Evolutionary conservation across 305 asterid species (phyloP), one percentile per base, ranked within the genome.

Genomic region (Fraxinus paxiana): DNA sequence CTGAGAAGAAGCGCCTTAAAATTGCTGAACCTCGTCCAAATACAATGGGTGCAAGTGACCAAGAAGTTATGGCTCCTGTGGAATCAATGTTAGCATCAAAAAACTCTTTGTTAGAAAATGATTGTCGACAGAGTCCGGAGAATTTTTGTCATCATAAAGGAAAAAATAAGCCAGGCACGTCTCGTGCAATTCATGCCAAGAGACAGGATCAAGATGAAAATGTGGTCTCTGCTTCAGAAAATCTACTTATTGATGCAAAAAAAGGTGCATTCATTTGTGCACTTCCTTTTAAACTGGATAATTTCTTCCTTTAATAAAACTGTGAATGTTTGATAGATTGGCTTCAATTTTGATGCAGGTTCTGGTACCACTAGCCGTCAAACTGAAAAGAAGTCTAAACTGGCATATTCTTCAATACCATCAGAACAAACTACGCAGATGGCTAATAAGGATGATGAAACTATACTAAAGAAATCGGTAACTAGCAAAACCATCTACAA

Each of bases 1-100:
- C 90, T 24, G 70, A 63, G 20, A 84, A 84, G 79, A 89, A 89
- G 85, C 90, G 88, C 63, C 85, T 35, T 38, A 89, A 78, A 86
- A 54, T 80, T 22, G 30, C 80, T 77, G 86, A 82, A 80, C 54
- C 48, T 22, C 72, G 46, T 75, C 48, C 81, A 74, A 81, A 79
- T 31, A 67, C 48, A 46, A 76, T 77, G 63, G 56, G 17, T 31
- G 22, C 73, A 48, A 82, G 77, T 46, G 63, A 59, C 13, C 71
- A 67, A 17, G 67, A 81, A 35, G 77, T 73, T 78, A 28, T 28
- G n/a, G 81, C 79, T 34, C 20, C 71, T 67, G 41, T 18, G n/a
- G 78, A 43, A 54, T 54, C 74, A 41, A 77, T 28, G 4, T 56
- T 81, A 65, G 67, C 78, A 82, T 77, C 85, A 56, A 82, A 75